These are phyloP conservation scores for Mycocentrospora acerina DNA, from an alignment of 2,329 filamentous ascomycete genomes.

Conservation along the genomic window DNA sequence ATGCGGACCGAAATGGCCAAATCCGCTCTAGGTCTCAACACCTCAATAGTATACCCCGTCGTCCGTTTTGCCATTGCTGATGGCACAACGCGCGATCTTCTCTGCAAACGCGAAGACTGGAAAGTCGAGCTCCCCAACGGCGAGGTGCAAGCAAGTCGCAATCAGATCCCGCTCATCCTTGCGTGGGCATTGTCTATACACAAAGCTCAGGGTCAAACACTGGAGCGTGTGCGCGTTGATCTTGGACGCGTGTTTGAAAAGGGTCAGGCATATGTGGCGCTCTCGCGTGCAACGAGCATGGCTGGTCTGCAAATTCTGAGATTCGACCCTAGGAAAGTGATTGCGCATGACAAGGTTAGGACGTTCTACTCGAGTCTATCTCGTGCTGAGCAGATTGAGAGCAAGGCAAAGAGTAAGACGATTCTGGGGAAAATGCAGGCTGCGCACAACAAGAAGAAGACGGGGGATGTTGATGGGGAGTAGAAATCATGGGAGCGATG, in stretches of 20 bases:
- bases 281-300: constrained; percentile 88
- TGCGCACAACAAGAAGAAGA: constrained; percentile 18
- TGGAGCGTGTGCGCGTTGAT: constrained; percentile 93
- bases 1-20: constrained; percentile 52
- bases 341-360: constrained; percentile 86
- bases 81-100: constrained; percentile 71
- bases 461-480: too few relatives aligned
- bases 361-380: constrained; percentile 83
- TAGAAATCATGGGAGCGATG: too few relatives aligned
- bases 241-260: constrained; percentile 92
- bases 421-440: constrained; percentile 33
- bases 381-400: constrained; percentile 60
- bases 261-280: constrained; percentile 93
- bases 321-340: constrained; percentile 88
- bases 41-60: constrained; percentile 69
- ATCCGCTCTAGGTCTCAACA: constrained; percentile 49
- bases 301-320: constrained; percentile 82
- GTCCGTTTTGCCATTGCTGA: constrained; percentile 82
- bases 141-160: constrained; percentile 85
- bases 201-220: constrained; percentile 93
- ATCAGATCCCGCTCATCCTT: constrained; percentile 76
- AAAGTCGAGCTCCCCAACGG: constrained; percentile 96
- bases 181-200: constrained; percentile 98
- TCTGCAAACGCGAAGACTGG: constrained; percentile 88
- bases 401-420: constrained; percentile 34